Percentiles rank a stretch among this genome's conserved stretches.
Conservation (phyloP, 805 yeast genomes). For the Middelhovenomyces tepae region DNA sequence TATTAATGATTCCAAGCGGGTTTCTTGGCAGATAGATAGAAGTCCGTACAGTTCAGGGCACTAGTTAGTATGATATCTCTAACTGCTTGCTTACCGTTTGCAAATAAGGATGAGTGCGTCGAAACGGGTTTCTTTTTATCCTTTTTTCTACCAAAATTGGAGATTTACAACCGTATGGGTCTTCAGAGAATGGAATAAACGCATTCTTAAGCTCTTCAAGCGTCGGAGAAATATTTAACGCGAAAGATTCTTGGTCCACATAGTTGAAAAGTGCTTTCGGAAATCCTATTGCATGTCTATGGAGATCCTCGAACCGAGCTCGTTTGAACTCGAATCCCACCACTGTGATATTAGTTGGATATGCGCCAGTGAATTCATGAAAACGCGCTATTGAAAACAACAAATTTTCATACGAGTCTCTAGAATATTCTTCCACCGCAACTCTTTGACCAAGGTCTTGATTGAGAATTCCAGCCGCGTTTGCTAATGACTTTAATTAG, state of each 20-base stretch:
- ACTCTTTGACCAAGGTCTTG: background rate
- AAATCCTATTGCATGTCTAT: conserved; percentile 1
- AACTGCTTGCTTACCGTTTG: no score
- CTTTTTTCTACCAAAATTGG: background rate
- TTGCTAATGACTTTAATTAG: no score
- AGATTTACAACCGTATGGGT: conserved; percentile 1
- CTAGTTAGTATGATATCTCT: no score
- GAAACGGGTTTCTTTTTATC: conserved; percentile 1
- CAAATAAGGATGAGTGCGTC: background rate
- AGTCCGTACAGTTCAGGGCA: no score
- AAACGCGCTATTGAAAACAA: conserved; percentile 1
- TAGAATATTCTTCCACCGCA: conserved; percentile 1
- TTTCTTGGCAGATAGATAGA: no score
- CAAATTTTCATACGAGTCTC: conserved; percentile 3
- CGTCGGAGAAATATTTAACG: no score
- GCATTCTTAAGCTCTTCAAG: conserved; percentile 2
- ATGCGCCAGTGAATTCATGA: conserved; percentile 1
- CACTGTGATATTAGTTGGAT: conserved; percentile 1
- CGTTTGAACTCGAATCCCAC: conserved; percentile 1
- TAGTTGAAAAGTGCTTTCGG: conserved; percentile 51
- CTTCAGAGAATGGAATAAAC: background rate
- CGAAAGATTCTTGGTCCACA: conserved; percentile 65
- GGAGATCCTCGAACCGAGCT: background rate
- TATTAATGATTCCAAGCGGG: no score
- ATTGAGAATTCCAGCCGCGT: no score